Evolutionary conservation across 495 filamentous ascomycete genomes (phyloP), one percentile per base, ranked within the genome.

Genomic region (Parachaetomium inaequale): DNA sequence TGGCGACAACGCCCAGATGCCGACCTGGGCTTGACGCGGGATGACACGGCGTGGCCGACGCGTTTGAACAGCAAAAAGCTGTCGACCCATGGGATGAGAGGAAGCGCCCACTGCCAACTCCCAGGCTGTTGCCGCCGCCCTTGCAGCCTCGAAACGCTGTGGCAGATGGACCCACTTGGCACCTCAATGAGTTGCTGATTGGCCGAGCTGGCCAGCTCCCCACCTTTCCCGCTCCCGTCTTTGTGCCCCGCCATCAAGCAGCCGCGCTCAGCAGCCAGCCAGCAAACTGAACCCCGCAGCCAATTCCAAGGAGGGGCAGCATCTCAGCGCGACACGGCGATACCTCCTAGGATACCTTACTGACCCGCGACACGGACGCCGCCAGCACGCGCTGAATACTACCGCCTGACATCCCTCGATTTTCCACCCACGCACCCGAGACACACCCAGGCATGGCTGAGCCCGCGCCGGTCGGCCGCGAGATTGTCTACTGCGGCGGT

Each of bases 401-500:
- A 50, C 61, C 29, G 6, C 29, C 26, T 46, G 15, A 58, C 23
- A 40, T 38, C 25, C n/a, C 21, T 7, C 23, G 28, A 14, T 15
- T 29, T 38, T 40, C 21, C 26, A 12, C n/a, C 15, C 19, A 8
- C 12, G 8, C 14, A 45, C 49, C 19, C 15, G 46, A 23, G 0
- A 21, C 17, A n/a, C 38, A 15, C 21, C 55, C 12, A 55, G 55
- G 38, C 70, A 74, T 74, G 71, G 66, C 70, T 32, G 71, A 72
- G 42, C 40, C 66, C 45, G 57, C 60, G 28, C 46, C 55, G 15
- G 62, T 63, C 40, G 59, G 66, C 45, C 70, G 72, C 14, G 46
- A 66, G 43, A 68, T 74, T 28, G 46, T 66, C 29, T 74, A 74
- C 63, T 74, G 72, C 65, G 72, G 72, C 23, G 72, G 72, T 72